phyloP scores from a whole-genome alignment of 805 yeast species.

The Nadsonia fulvescens region DNA sequence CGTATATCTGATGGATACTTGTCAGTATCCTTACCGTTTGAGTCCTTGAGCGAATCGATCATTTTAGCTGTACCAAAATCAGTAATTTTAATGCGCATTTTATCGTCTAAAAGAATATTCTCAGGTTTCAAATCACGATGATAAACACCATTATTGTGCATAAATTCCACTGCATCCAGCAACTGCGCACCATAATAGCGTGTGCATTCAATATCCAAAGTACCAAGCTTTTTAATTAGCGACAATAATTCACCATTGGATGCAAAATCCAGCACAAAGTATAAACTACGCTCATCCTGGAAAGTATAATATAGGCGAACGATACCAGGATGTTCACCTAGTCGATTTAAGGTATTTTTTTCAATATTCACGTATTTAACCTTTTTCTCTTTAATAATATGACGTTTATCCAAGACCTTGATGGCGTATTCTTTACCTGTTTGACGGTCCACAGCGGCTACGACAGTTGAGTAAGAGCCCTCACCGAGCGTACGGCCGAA shows the following conservation, averaged over 20 bases:
- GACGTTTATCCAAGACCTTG: conserved; percentile 78
- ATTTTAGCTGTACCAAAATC: conserved; percentile 97
- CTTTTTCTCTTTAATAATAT: conserved; percentile 85
- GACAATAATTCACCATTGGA: conserved; percentile 86
- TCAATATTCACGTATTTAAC: conserved; percentile 93
- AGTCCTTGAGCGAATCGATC: conserved; percentile 22
- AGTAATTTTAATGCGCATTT: conserved; percentile 77
- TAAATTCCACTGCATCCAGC: conserved; percentile 77
- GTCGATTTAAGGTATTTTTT: conserved; percentile 67
- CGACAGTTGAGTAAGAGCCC: conserved; percentile 91
- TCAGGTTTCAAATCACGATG: conserved; percentile 95
- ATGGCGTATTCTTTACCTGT: conserved; percentile 71
- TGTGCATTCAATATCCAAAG: conserved; percentile 55
- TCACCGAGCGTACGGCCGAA: conserved; percentile 84
- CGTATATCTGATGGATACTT: conserved; percentile 22
- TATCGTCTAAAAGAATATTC: conserved; percentile 67
- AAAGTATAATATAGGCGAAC: conserved; percentile 85
- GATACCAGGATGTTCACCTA: conserved; percentile 90
- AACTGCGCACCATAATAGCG: conserved; percentile 73
- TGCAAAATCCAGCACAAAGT: conserved; percentile 87
- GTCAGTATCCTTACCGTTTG: conserved; percentile 11
- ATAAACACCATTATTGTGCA: conserved; percentile 76
- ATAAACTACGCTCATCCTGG: conserved; percentile 75
- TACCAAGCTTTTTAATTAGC: conserved; percentile 44
- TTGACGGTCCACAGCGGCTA: conserved; percentile 62